Base-by-base conservation (phyloP, 164 flowering plant species). In the Buxus sempervirens region DNA sequence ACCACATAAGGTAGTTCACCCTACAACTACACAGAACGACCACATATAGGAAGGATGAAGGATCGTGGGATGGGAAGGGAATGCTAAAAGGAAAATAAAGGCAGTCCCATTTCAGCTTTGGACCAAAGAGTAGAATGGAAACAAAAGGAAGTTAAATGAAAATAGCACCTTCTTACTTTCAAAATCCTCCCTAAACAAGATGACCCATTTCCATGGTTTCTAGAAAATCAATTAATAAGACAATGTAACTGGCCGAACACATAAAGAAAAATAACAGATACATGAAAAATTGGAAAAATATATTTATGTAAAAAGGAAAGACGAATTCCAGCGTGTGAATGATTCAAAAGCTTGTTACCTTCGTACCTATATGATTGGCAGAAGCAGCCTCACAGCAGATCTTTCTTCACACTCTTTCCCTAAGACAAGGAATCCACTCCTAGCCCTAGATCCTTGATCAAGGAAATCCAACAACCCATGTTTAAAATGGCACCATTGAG, bases 361-460 rank as follows among this genome's bases (percentile, higher is more conserved):
- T 19, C 65, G 32, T 75, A 78, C 77, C 77, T 75, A 61, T 21
- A 16, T 38, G 64, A 61, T 28, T 15, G 32, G 22, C 67, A 61
- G 73, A 19, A 48, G 27, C 60, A 63, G 28, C 58, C 72, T 49
- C 57, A 51, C 22, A 49, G 69, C 72, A 67, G 78, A 73, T 72
- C 74, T 70, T 58, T 12, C 51, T 27, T 64, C 48, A 64, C 48
- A 10, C 48, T 49, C 45, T 60, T 54, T 64, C 32, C 45, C 42
- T 23, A 21, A 67, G 24, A 24, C 38, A 57, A 66, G 61, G 27
- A 62, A 64, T 20, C 54, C 70, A 73, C 62, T 63, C 71, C 68
- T 58, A 62, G 49, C 48, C 41, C 66, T 32, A 70, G 76, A 75
- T 75, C 73, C 72, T 62, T 48, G 54, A 60, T 70, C 63, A 71